Evolutionary conservation across 495 filamentous ascomycete genomes (phyloP), one percentile per base, ranked within the genome.

Genomic region (Daldinia bambusicola): DNA sequence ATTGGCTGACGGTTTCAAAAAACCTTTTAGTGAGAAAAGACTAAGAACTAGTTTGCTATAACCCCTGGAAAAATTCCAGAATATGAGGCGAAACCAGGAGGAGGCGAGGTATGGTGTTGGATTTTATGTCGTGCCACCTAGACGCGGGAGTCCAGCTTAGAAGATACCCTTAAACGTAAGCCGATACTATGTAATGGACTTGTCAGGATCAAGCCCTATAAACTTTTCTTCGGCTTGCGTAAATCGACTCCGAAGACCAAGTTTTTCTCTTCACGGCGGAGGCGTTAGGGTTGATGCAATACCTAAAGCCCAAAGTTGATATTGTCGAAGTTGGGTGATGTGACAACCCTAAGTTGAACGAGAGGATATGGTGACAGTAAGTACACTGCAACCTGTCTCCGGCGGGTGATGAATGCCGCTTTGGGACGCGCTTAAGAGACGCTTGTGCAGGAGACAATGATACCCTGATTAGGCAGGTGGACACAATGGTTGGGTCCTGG

Each of bases 401-500:
- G 58, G 41, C 53, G 22, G 61, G 61, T 57, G 61, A 56, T 66
- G 38, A 37, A 63, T 69, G 62, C 62, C 55, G 51, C 40, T 72
- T 61, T 64, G 45, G 65, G 70, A 58, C 18, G 61, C 61, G 55
- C 62, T 66, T 53, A 61, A 66, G 52, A 31, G 61, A 43, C 63
- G 41, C 52, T 52, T 63, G 66, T 69, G 66, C 51, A 69, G 70
- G 53, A 62, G 56, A 73, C 66, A 53, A 73, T 73, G 70, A 66
- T 63, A 73, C 70, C 66, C 70, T 69, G 20, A 73, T 69, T 73
- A 73, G 70, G 70, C 70, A 73, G 70, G 70, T 73, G 65, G 37
- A 65, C 61, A 36, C 38, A 40, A n/a, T 69, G 62, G 70, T 66
- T 66, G 66, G 66, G 66, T 62, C 64, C 12, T 62, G 52, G 61